Percentiles rank a stretch among this genome's conserved stretches.
These are phyloP conservation scores for Phytophthora pini DNA, from an alignment of 352 stramenopile genomes.

Conservation along the genomic window DNA sequence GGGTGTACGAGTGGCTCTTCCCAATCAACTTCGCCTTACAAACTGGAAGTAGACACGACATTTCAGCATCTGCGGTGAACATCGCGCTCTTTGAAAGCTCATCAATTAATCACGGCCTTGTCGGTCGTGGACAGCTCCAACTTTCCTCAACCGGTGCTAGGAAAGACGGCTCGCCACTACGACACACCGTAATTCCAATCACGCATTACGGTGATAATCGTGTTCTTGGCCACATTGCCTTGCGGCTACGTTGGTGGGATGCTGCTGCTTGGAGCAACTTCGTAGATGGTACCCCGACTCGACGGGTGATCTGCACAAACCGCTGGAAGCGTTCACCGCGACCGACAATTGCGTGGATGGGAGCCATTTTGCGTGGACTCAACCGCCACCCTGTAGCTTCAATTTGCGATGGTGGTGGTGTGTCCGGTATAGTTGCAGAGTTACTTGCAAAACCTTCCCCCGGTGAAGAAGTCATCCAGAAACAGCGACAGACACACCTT, in stretches of 20 bases:
- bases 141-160: conserved; percentile 11
- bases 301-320: conserved; percentile 79
- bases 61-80: conserved; percentile 14
- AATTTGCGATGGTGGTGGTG: conserved; percentile 74
- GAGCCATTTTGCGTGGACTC: conserved; percentile 67
- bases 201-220: conserved; percentile 6
- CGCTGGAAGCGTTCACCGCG: conserved; percentile 43
- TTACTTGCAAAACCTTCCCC: conserved; percentile 35
- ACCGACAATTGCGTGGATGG: conserved; percentile 60
- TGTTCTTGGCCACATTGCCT: conserved; percentile 35
- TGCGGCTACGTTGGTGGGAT: conserved; percentile 56
- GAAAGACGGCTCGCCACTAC: conserved; percentile 30
- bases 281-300: conserved; percentile 27
- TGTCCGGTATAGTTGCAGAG: conserved; percentile 56
- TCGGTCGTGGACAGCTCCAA: conserved; percentile 34
- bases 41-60: conserved; percentile 1
- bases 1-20: conserved; percentile 44
- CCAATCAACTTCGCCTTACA: conserved; percentile 32
- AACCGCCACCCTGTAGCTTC: conserved; percentile 78
- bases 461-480: background rate
- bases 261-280: conserved; percentile 53
- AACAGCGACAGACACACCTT: background rate
- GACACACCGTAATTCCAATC: conserved; percentile 36
- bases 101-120: conserved; percentile 4
- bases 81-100: conserved; percentile 40